Base-by-base conservation (phyloP, 345 rosid species). In the Euphorbia tirucalli region DNA sequence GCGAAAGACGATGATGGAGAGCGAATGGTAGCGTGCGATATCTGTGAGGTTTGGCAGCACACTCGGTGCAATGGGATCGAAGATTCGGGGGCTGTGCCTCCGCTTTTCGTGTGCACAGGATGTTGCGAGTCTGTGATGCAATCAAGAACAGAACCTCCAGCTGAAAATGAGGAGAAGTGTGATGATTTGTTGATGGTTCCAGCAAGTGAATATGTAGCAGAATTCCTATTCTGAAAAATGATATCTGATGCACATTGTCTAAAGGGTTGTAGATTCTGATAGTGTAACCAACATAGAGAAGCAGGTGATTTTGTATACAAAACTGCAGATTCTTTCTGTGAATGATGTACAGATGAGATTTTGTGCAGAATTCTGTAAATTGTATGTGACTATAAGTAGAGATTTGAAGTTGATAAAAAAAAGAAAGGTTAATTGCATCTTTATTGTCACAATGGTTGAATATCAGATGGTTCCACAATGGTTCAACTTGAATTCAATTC, bases 31-130 rank as follows among this genome's bases (percentile, higher is more conserved):
- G 87, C 95, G 0, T 90, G 98, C 54, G 98, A 94, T 30, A 72
- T 88, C 0, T 92, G 97, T 27, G 96, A 89, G 70, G 86, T 86
- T 62, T 94, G 98, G 98, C 97, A 92, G 68, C 98, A 94, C 73
- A 92, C 96, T 0, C 80, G 90, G 44, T 94, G 97, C 84, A 82
- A 85, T 28, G 96, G 90, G 1, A 89, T 94, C 21, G 81, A 83
- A 4, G 97, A 94, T 63, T 80, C 88, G 0, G 87, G 86, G 68
- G 82, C 79, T 41, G 87, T 86, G 61, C 96, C 97, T 2, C 93
- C 92, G 32, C 78, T 92, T 54, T 94, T 92, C 32, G 87, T 88
- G 14, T 90, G 97, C 74, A 70, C 81, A 1, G 80, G 82, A 11
- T 92, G 98, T 79, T 90, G 93, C 69, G 76, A 66, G 13, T 85